Base-by-base conservation (phyloP, 2,329 filamentous ascomycete genomes). In the Phyllosticta citrichinensis region DNA sequence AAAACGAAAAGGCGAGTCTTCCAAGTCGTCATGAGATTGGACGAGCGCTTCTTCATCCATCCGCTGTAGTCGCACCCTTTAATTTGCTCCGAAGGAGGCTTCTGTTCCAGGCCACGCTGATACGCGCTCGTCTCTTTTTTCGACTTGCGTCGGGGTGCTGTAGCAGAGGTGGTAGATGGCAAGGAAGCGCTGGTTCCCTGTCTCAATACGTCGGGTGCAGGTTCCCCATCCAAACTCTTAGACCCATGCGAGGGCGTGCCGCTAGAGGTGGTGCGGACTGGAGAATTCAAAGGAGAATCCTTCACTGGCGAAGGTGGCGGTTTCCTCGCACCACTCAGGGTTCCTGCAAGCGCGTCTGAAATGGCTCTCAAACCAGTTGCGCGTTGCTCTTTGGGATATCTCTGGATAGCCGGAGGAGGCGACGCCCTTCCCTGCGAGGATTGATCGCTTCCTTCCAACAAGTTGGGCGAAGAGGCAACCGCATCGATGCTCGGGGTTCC, bases 41-140 rank as follows among this genome's bases (percentile, higher is more conserved):
- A 93, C 63, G 91, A 96, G 75, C 95, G 92, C 81, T 99, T 99
- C 80, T 94, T 97, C 94, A 99, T 99, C 94, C 94, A 99, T 1
- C 94, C 94, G 68, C 87, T 93, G 73, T 96, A 97, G 70, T 99
- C 93, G 60, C 91, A 93, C 63, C 85, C 86, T 64, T 85, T 78
- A 74, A 96, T 94, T 63, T 93, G 91, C 70, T 96, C 90, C 60
- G 85, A 80, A 0, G 94, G 94, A 0, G 83, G 77, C 63, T 93
- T 88, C 74, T 92, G 91, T 67, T 89, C 83, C 51, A 97, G 77
- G 0, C 94, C 94, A 30, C 89, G 87, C 19, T 87, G 89, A 74
- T 97, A 99, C 0, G 94, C 94, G 69, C 92, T 97, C 0, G 94
- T 99, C 62, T 91, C 87, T 72, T 97, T 95, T 78, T 99, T 99